Base-by-base conservation (phyloP, 805 yeast species). In the Saturnispora besseyi region DNA sequence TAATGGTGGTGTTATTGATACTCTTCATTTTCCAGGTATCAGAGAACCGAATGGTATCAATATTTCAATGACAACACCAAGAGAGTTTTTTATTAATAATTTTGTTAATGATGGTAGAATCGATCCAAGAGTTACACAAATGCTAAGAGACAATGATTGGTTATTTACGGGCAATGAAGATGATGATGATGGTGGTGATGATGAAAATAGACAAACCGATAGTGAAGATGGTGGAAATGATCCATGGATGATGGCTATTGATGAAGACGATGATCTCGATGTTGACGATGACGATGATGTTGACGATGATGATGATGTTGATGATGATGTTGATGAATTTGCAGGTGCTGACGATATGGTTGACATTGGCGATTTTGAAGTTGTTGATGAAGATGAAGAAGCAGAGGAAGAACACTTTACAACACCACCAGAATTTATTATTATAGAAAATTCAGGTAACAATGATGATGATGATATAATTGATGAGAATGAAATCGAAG, bases 11-110 rank as follows among this genome's bases (percentile, higher is more conserved):
- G 42, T 46, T 18, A 47, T 47, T 30, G 28, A 32, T 41, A 38
- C 50, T 43, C 37, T 54, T 44, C 54, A 47, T 48, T 62, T 57
- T 57, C 50, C 62, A 57, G 28, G 50, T 57, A 41, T 60, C 59
- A 4, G 62, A 57, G 51, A 62, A 62, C 15, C 58, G 55, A 45
- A 53, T 58, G 22, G 56, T 57, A 43, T 57, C 24, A 33, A 24
- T 58, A 51, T 55, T 61, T 50, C 63, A 58, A 42, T 56, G 37
- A 31, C 46, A n/a, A 34, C 41, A 3, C 46, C 50, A 28, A 26
- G 43, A 24, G 50, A 48, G 12, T 21, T 48, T 22, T 48, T 48
- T 24, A 29, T 41, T 4, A 29, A 41, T 15, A 41, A 24, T 11
- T 45, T 44, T 34, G 36, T 38, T 26, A 24, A 24, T 15, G 41